These are phyloP conservation scores for Mycena venus DNA, from an alignment of 768 basidiomycete genomes.

Conservation along the genomic window DNA sequence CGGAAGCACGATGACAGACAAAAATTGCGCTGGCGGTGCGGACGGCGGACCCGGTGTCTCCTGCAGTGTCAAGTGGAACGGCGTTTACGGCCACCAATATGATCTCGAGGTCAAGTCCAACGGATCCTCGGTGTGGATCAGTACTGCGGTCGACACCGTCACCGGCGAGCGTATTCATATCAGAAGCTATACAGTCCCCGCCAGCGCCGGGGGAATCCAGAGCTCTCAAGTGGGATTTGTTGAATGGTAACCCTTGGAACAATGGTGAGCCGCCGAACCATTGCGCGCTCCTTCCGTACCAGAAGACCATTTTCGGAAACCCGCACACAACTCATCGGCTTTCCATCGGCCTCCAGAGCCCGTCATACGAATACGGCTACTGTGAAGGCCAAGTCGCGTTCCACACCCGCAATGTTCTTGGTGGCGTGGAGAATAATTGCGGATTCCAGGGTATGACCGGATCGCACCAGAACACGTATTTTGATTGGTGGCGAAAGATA, in stretches of 20 bases:
- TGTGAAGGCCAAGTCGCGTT: background rate
- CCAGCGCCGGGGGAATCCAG: constrained; percentile 1
- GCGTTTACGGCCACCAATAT: constrained; percentile 17
- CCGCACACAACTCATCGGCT: background rate
- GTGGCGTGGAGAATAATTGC: background rate
- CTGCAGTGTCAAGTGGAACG: constrained; percentile 25
- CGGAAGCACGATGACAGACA: background rate
- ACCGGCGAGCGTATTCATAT: constrained; percentile 1
- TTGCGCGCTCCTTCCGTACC: background rate
- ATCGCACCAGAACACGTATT: background rate
- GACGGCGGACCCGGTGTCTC: no score
- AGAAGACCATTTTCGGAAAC: background rate
- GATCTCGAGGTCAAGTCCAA: background rate
- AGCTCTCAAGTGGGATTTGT: background rate
- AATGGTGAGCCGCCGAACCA: background rate
- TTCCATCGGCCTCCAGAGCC: background rate
- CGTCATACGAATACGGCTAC: background rate
- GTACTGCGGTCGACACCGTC: constrained; percentile 21
- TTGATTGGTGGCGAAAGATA: background rate
- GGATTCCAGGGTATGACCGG: background rate
- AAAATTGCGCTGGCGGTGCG: constrained; percentile 23
- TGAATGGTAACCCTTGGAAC: background rate
- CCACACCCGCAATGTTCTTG: background rate
- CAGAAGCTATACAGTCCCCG: constrained; percentile 21
- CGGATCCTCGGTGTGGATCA: background rate